These are phyloP conservation scores for Closterium sp. DNA, from an alignment of 139 green algal species.

Conservation along the genomic window DNA sequence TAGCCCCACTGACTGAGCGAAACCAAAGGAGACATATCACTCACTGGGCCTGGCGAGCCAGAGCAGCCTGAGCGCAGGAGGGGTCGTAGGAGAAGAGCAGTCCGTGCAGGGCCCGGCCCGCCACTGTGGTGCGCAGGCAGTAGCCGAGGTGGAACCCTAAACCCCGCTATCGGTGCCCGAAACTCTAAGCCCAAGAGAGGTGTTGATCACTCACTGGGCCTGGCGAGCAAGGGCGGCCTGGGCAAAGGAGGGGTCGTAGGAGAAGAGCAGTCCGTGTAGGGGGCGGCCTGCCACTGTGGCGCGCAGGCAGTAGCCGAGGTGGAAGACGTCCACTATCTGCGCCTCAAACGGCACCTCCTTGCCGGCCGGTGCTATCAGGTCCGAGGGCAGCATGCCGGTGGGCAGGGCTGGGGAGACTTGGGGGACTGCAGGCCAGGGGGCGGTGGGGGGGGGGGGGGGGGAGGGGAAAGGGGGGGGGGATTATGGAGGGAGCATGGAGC, in stretches of 20 bases:
- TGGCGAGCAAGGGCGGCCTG: conserved; percentile 12
- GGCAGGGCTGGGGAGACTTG: background rate
- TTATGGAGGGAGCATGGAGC: no score
- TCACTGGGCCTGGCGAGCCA: background rate
- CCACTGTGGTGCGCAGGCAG: conserved; percentile 22
- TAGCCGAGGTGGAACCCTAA: conserved; percentile 41
- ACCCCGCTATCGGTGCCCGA: conserved; percentile 22
- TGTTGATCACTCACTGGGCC: background rate
- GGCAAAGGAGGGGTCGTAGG: conserved; percentile 23
- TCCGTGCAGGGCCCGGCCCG: conserved; percentile 1
- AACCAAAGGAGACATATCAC: background rate
- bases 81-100: conserved; percentile 37
- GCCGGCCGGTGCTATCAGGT: background rate
- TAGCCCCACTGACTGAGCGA: no score
- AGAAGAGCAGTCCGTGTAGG: conserved; percentile 44
- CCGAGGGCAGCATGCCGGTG: background rate
- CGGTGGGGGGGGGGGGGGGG: no score
- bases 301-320: conserved; percentile 40
- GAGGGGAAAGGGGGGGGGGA: no score
- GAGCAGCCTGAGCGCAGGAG: conserved; percentile 11
- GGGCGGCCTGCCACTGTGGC: conserved; percentile 25
- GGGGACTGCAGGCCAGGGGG: background rate
- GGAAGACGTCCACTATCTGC: conserved; percentile 37
- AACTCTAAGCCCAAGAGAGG: background rate
- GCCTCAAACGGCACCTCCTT: conserved; percentile 34